Evolutionary conservation across 2,329 filamentous ascomycete species (phyloP).

Genomic region (Dichotomopilus funicola): DNA sequence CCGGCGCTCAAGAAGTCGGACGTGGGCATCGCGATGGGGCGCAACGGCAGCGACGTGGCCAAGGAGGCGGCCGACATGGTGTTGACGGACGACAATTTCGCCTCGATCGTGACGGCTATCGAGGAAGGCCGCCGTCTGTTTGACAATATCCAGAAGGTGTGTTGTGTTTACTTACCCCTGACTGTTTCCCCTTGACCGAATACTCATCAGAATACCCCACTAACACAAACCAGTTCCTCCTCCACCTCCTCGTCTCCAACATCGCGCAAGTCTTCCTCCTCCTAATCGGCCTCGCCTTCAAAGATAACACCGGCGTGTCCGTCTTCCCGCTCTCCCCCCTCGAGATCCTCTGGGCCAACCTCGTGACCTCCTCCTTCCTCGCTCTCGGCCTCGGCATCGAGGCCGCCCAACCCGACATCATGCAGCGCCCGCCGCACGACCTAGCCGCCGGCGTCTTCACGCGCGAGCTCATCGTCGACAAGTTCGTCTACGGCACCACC

Average conservation of each 20-base stretch:
- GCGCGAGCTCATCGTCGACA: slow-evolving; percentile 57
- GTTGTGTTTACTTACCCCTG: neutral
- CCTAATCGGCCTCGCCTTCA: slow-evolving; percentile 63
- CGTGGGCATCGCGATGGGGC: slow-evolving; percentile 96
- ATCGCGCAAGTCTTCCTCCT: slow-evolving; percentile 64
- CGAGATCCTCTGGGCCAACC: slow-evolving; percentile 71
- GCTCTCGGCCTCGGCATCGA: slow-evolving; percentile 69
- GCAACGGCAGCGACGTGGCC: slow-evolving; percentile 89
- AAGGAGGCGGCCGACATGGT: slow-evolving; percentile 95
- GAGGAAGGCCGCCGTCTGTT: slow-evolving; percentile 64
- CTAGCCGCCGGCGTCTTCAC: slow-evolving; percentile 57
- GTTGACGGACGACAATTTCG: slow-evolving; percentile 81
- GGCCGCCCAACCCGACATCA: slow-evolving; percentile 60
- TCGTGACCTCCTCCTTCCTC: slow-evolving; percentile 64
- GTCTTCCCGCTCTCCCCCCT: slow-evolving; percentile 66
- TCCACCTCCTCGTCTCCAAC: slow-evolving; percentile 64
- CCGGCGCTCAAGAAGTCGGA: slow-evolving; percentile 95
- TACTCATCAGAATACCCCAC: no score
- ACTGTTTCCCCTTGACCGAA: no score
- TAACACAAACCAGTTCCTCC: slow-evolving; percentile 39
- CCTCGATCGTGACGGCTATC: slow-evolving; percentile 68
- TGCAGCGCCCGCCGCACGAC: slow-evolving; percentile 57
- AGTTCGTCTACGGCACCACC: slow-evolving; percentile 58
- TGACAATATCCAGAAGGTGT: slow-evolving; percentile 68
- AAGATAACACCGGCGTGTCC: slow-evolving; percentile 50